phyloP scores from a whole-genome alignment of 2,329 filamentous ascomycete genomes.

The Alternaria triticina region DNA sequence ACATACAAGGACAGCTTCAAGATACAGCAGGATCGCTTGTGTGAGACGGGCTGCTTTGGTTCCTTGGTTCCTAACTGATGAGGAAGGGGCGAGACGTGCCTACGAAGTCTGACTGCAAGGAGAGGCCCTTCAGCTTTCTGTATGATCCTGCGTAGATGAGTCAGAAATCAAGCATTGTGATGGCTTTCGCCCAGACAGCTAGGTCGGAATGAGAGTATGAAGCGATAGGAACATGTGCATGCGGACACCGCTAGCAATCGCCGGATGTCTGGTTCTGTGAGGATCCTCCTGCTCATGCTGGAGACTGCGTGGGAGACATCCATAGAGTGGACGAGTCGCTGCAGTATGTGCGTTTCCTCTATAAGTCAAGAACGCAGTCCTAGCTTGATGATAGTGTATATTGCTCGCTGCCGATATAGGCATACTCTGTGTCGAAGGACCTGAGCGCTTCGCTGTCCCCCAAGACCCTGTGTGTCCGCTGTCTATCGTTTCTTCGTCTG shows the following conservation, averaged over 20 bases:
- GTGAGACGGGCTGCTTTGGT: neutral
- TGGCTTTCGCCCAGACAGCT: neutral
- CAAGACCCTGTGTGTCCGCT: neutral
- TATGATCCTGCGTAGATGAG: neutral
- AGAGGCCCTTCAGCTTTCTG: neutral
- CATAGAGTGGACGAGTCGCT: neutral
- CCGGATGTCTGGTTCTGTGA: neutral
- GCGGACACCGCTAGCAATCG: neutral
- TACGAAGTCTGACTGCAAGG: neutral
- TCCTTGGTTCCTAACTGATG: neutral
- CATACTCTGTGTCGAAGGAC: neutral
- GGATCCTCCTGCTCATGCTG: neutral
- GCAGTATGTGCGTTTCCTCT: neutral
- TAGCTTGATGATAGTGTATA: neutral
- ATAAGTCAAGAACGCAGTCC: neutral
- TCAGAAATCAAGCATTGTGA: neutral
- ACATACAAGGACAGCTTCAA: neutral
- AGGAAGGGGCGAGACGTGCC: neutral
- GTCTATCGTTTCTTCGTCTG: conserved; percentile 30
- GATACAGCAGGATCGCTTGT: neutral
- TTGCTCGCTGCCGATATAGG: neutral
- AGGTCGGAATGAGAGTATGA: neutral
- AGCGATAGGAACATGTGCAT: neutral
- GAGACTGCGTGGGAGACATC: neutral
- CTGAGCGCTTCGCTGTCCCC: neutral